phyloP scores from a whole-genome alignment of 1,284 basidiomycete genomes.

The Tranzscheliella williamsii region DNA sequence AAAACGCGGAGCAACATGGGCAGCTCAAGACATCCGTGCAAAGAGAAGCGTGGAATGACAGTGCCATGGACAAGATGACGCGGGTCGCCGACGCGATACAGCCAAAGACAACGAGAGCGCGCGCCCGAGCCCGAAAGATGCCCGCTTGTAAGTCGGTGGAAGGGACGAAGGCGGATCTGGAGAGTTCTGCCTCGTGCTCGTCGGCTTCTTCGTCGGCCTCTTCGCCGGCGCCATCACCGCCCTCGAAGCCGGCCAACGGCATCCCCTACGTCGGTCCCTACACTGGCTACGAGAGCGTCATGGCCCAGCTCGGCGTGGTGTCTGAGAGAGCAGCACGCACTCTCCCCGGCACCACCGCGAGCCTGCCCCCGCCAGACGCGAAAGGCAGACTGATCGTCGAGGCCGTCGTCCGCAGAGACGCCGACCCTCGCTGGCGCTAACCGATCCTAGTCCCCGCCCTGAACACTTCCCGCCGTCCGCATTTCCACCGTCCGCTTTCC shows the following conservation, averaged over 20 bases:
- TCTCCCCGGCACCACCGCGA: slow-evolving; percentile 1
- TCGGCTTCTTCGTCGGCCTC: not conserved
- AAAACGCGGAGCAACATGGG: not conserved
- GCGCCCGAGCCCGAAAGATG: slow-evolving; percentile 12
- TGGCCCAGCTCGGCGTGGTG: slow-evolving; percentile 21
- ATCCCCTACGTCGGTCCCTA: slow-evolving; percentile 1
- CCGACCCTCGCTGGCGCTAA: no score
- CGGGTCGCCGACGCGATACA: slow-evolving; percentile 26
- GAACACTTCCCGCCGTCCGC: no score
- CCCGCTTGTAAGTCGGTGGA: not conserved
- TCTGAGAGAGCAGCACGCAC: slow-evolving; percentile 21
- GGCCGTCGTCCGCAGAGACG: slow-evolving; percentile 19
- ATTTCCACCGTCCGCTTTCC: no score
- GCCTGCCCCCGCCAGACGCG: not conserved
- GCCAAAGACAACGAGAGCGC: slow-evolving; percentile 31
- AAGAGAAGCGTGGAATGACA: slow-evolving; percentile 6
- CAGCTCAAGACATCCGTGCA: slow-evolving; percentile 12
- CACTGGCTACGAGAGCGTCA: slow-evolving; percentile 27
- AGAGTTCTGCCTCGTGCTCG: not conserved
- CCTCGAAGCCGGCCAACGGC: not conserved
- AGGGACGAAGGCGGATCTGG: not conserved
- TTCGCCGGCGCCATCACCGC: slow-evolving; percentile 8
- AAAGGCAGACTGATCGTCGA: slow-evolving; percentile 26
- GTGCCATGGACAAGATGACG: slow-evolving; percentile 33
- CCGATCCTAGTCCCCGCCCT: no score